phyloP scores from a whole-genome alignment of 805 yeast genomes.

The Candida coquimbonensis region DNA sequence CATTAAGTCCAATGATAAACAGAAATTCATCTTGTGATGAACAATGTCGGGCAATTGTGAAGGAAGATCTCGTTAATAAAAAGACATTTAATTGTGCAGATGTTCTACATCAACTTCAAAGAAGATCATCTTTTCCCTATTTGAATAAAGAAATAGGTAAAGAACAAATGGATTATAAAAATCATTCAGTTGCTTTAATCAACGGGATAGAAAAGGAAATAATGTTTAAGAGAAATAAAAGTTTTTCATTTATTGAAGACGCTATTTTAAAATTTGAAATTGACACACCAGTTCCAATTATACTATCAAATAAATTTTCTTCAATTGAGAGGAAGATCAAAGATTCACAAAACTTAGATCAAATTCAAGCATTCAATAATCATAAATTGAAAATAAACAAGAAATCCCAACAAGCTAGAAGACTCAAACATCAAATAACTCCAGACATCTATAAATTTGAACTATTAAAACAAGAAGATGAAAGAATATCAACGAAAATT shows the following conservation, averaged over 20 bases:
- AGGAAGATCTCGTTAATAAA: neutral
- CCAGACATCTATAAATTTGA: slow-evolving; percentile 18
- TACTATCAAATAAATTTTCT: slow-evolving; percentile 9
- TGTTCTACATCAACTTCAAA: slow-evolving; percentile 19
- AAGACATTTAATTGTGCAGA: slow-evolving; percentile 4
- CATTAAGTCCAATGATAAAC: neutral
- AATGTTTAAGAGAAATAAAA: slow-evolving; percentile 26
- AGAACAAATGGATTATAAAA: neutral
- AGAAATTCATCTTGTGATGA: neutral
- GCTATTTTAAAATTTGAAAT: slow-evolving; percentile 8
- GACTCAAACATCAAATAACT: slow-evolving; percentile 10
- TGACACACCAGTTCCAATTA: slow-evolving; percentile 7
- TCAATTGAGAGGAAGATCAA: slow-evolving; percentile 2
- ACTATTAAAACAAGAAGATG: slow-evolving; percentile 18
- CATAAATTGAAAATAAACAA: neutral
- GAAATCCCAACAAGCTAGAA: slow-evolving; percentile 1
- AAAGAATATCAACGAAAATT: slow-evolving; percentile 32
- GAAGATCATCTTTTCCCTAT: slow-evolving; percentile 36
- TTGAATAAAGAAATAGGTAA: slow-evolving; percentile 26
- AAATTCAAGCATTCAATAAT: neutral
- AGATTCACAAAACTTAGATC: neutral
- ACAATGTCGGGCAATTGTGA: neutral
- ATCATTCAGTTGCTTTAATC: slow-evolving; percentile 20
- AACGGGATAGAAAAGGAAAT: slow-evolving; percentile 13
- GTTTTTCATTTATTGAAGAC: slow-evolving; percentile 29